Evolutionary conservation across 2,329 filamentous ascomycete species (phyloP).

Genomic region (Aspergillus eucalypticola): DNA sequence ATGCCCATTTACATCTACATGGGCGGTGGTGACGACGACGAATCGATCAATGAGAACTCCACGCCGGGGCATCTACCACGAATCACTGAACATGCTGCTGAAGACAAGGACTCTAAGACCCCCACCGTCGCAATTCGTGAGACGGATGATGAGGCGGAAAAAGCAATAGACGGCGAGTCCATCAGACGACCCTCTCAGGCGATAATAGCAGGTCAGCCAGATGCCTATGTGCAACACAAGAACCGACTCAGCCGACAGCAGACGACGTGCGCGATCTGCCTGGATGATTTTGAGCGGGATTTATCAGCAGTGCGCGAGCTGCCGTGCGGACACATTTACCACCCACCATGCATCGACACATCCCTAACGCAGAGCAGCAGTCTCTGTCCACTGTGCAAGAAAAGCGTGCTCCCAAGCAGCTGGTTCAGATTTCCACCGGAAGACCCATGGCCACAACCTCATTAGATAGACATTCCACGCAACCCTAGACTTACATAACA

Average conservation of each 20-base stretch:
- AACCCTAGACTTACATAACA: too few relatives aligned
- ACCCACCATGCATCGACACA: slow-evolving; percentile 85
- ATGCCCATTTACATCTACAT: slow-evolving; percentile 80
- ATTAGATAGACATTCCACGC: too few relatives aligned
- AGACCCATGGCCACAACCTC: neutral
- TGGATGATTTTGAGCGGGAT: slow-evolving; percentile 73
- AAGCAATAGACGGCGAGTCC: neutral
- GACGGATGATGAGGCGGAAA: neutral
- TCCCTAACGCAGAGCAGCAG: slow-evolving; percentile 78
- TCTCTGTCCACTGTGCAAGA: slow-evolving; percentile 88
- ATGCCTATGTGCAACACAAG: slow-evolving; percentile 11
- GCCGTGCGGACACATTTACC: slow-evolving; percentile 89
- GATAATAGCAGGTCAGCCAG: neutral
- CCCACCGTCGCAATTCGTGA: neutral
- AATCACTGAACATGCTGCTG: neutral
- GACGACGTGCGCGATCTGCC: slow-evolving; percentile 84
- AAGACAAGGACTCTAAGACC: neutral
- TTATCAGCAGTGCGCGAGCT: slow-evolving; percentile 77
- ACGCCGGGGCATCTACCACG: neutral
- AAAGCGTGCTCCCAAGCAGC: slow-evolving; percentile 68
- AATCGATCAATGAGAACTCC: neutral
- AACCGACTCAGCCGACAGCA: slow-evolving; percentile 61
- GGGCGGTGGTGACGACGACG: slow-evolving; percentile 23
- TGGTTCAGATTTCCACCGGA: too few relatives aligned
- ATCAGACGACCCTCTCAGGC: neutral